phyloP scores from a whole-genome alignment of 1,284 basidiomycete genomes.

The Trametes pubescens region DNA sequence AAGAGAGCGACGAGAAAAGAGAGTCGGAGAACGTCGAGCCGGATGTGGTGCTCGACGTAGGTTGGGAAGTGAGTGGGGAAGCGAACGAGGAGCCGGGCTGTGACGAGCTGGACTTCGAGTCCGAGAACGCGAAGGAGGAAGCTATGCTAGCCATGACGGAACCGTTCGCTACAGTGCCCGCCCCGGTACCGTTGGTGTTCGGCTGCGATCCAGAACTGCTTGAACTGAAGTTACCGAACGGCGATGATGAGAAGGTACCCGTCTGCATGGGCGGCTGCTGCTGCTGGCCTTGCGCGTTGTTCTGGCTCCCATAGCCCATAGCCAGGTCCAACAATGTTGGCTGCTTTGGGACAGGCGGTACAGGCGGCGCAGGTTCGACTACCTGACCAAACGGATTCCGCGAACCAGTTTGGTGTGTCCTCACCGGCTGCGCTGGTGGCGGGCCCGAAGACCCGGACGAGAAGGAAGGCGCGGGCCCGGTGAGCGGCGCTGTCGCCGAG shows the following conservation, averaged over 20 bases:
- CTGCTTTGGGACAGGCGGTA: constrained; percentile 80
- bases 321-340: constrained; percentile 87
- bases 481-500: constrained; percentile 74
- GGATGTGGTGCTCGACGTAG: constrained; percentile 50
- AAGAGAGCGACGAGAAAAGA: constrained; percentile 57
- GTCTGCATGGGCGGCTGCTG: constrained; percentile 27
- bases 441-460: constrained; percentile 44
- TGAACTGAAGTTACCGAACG: constrained; percentile 29
- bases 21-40: constrained; percentile 58
- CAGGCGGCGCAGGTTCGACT: constrained; percentile 68
- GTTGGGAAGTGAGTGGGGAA: constrained; percentile 45
- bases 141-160: constrained; percentile 72
- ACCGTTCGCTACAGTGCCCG: constrained; percentile 50
- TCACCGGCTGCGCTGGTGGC: constrained; percentile 66
- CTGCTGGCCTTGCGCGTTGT: constrained; percentile 35
- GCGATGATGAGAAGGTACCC: constrained; percentile 17
- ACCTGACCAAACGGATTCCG: constrained; percentile 94
- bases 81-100: constrained; percentile 31
- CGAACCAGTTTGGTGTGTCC: constrained; percentile 91
- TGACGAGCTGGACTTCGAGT: constrained; percentile 41
- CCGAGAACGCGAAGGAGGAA: constrained; percentile 67
- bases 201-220: constrained; percentile 22
- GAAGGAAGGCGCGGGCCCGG: constrained; percentile 34
- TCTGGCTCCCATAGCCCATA: constrained; percentile 51
- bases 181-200: constrained; percentile 48